These are phyloP conservation scores for Pythium aristosporum DNA, from an alignment of 352 stramenopile species.

Conservation along the genomic window DNA sequence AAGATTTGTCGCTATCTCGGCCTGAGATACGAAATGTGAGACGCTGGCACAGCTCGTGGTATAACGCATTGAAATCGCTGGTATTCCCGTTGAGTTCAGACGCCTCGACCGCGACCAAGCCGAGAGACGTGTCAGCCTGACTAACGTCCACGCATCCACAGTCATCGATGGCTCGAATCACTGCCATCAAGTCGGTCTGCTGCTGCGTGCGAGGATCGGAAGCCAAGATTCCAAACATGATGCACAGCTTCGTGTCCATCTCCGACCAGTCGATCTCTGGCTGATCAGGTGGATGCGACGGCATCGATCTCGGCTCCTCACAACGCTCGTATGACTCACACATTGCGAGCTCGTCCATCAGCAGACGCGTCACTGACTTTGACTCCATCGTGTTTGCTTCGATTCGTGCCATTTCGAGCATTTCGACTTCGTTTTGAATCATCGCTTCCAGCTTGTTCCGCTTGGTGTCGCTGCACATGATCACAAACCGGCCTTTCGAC, in stretches of 20 bases:
- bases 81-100: not conserved
- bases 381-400: conserved; percentile 42
- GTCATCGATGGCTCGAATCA: conserved; percentile 12
- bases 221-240: conserved; percentile 13
- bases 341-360: conserved; percentile 30
- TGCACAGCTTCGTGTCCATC: conserved; percentile 17
- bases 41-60: conserved; percentile 15
- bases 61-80: conserved; percentile 1
- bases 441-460: conserved; percentile 44
- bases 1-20: not conserved
- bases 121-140: conserved; percentile 9
- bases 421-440: conserved; percentile 51
- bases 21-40: conserved; percentile 8
- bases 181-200: not conserved
- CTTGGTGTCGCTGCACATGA: conserved; percentile 54
- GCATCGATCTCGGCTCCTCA: not conserved
- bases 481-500: conserved; percentile 58
- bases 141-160: conserved; percentile 8
- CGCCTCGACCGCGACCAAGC: conserved; percentile 16
- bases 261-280: conserved; percentile 11
- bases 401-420: conserved; percentile 41
- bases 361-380: conserved; percentile 37
- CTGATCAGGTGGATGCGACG: not conserved
- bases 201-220: not conserved
- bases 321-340: not conserved